These are phyloP conservation scores for Talaromyces wortmannii DNA, from an alignment of 495 filamentous ascomycete species.

Conservation along the genomic window DNA sequence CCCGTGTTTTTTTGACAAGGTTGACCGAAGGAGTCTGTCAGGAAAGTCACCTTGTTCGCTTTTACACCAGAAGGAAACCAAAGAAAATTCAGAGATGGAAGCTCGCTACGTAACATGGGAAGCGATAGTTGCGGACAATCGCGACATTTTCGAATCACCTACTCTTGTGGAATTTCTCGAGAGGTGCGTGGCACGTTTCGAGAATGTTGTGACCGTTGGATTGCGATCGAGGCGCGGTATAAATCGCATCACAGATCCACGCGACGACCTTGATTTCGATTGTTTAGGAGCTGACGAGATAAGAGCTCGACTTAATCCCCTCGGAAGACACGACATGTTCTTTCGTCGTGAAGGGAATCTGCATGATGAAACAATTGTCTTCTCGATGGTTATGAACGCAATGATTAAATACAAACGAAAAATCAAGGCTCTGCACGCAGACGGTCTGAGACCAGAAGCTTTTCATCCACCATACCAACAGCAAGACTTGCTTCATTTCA, in stretches of 20 bases:
- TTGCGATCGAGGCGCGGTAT: neutral
- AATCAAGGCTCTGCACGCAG: neutral
- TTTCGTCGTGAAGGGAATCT: neutral
- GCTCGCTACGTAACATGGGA: neutral
- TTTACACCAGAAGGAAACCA: neutral
- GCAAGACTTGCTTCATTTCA: neutral
- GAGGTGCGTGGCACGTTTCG: neutral
- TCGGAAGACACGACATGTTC: neutral
- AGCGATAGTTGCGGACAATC: neutral
- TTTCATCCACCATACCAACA: neutral
- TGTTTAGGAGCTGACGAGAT: neutral
- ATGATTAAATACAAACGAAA: neutral
- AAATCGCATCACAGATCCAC: neutral
- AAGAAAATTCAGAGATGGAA: neutral
- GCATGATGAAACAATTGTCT: neutral
- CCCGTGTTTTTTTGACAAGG: neutral
- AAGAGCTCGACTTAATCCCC: neutral
- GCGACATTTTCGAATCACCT: neutral
- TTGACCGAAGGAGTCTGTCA: neutral
- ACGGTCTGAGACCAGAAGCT: neutral
- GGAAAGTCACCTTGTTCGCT: neutral
- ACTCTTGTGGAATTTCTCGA: neutral
- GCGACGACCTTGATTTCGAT: neutral
- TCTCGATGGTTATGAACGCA: neutral
- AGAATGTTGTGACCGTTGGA: neutral